Conservation (phyloP, 768 basidiomycete genomes). For the Tephrocybe sp. region DNA sequence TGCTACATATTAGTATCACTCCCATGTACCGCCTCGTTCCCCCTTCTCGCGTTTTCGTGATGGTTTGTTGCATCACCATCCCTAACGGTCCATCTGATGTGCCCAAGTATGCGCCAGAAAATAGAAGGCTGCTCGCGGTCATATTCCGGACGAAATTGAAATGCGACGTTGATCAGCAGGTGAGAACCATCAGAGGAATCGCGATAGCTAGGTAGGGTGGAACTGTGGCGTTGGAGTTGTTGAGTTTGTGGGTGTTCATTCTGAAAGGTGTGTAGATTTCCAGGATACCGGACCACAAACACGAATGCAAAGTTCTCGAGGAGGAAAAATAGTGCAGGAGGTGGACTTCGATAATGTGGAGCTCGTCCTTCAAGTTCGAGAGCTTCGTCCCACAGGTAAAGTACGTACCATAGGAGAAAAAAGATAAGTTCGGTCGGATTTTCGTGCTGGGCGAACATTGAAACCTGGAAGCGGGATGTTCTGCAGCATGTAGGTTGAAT, state of each 20-base stretch:
- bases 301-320: slow-evolving; percentile 58
- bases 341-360: slow-evolving; percentile 58
- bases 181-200: too few species aligned
- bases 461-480: slow-evolving; percentile 44
- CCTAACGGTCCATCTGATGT: slow-evolving; percentile 17
- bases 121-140: too few species aligned
- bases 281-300: slow-evolving; percentile 46
- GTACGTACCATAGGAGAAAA: slow-evolving; percentile 54
- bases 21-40: not conserved
- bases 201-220: too few species aligned
- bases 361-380: slow-evolving; percentile 54
- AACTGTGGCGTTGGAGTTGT: too few species aligned
- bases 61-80: slow-evolving; percentile 3
- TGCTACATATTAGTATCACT: too few species aligned
- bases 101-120: slow-evolving; percentile 10
- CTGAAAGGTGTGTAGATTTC: too few species aligned
- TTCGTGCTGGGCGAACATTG: slow-evolving; percentile 35
- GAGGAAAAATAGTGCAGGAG: slow-evolving; percentile 53
- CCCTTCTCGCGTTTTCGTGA: not conserved
- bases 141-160: slow-evolving; percentile 32
- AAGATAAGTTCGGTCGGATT: slow-evolving; percentile 59
- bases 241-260: too few species aligned
- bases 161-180: too few species aligned
- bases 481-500: slow-evolving; percentile 37
- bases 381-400: slow-evolving; percentile 63